Base-by-base conservation (phyloP, 768 basidiomycete genomes). In the Fistulinella prunicolor region DNA sequence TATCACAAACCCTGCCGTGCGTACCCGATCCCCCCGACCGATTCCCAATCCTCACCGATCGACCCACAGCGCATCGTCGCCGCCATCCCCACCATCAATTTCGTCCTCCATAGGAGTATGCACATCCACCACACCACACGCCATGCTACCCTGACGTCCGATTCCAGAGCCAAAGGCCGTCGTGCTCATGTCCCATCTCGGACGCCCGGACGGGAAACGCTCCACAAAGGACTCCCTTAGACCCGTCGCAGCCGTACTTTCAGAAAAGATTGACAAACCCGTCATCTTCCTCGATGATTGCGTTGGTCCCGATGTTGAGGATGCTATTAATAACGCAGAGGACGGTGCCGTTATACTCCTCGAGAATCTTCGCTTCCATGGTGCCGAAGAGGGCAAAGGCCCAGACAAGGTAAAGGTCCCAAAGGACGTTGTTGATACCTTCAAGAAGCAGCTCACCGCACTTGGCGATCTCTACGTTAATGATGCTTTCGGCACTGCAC, bases 351-450 rank as follows among this genome's bases (percentile, higher is more conserved):
- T 92, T 58, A 82, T 98, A 71, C 80, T 99, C 49, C 83, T 99
- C 63, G 95, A 99, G 74, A 99, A 99, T 73, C 76, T 99, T 44
- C 89, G 95, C 51, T 99, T 96, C 83, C 92, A 98, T 71, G 93
- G 92, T 56, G 95, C 95, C 63, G 95, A 99, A 73, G 95, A 99
- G 70, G 95, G 95, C 73, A 93, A 94, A 70, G 85, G 89, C 68
- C 92, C 95, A 44, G 93, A 94, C 62, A 99, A 99, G 78, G 87
- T 80, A 59, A 98, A 97, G 73, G 95, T 96, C 36, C 89, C 94
- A 66, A 75, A 87, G 19, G 79, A 81, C 42, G 78, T 80, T 51
- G 89, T 97, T 51, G 70, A 84, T 46, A 73, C 82, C 59, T 99
- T 99, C 80, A 80, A 91, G 39, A 84, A 91, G 63, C 75, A 83